Evolutionary conservation across 805 yeast genomes (phyloP), one percentile per base, ranked within the genome.

Genomic region (Alloascoidea africana): DNA sequence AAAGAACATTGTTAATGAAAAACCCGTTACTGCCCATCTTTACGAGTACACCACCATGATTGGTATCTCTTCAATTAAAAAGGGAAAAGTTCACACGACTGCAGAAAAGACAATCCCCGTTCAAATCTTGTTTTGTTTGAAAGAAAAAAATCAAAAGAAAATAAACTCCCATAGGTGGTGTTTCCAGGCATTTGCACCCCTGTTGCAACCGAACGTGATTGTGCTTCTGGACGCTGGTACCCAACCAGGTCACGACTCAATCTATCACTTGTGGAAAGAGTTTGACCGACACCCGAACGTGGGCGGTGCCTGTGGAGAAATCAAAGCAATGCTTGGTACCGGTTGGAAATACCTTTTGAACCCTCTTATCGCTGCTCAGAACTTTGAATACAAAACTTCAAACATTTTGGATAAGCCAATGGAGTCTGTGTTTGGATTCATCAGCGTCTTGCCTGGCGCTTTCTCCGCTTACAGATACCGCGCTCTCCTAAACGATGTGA

Each of bases 281-380:
- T 91, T 89, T 52, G 73, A 72, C 43, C 65, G 65, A 42, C 68
- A 76, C 47, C 79, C 85, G 2, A 70, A 74, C 38, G 93, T 89
- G 15, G 98, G 94, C 2, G 98, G 98, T 32, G 94, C 96, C 1
- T 89, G 98, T 71, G 98, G 98, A 39, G 97, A 91, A 54, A 89
- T 91, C 58, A 78, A 75, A 45, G 93, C 91, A 0, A 76, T 79
- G 55, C 60, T 87, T 38, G 96, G 97, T 2, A 63, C 62, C 16
- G 66, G 62, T 8, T 69, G 65, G 42, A 55, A 51, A 35, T 63
- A 67, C 35, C 60, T 89, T 34, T 45, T 76, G 13, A 89, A 89
- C 52, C 97, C 98, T 5, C 58, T 89, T 39, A 89, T 89, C 5
- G 96, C 97, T 2, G 93, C 96, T 0, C 97, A 91, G 56, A 89